Conservation (phyloP, 805 yeast genomes). For the Kregervanrija pseudodelftensis region DNA sequence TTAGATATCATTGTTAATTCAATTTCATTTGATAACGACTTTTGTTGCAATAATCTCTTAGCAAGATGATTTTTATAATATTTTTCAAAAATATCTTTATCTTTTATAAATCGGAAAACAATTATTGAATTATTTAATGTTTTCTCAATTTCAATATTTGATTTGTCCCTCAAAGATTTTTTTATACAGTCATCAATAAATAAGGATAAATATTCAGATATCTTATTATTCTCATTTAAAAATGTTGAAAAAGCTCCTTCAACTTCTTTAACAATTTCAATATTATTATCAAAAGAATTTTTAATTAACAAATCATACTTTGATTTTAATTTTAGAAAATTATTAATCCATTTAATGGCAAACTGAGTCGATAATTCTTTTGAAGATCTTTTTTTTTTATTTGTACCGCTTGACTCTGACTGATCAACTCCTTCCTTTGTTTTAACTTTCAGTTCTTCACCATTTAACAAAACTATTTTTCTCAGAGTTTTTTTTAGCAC, state of each 20-base stretch:
- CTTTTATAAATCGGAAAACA: conserved; percentile 62
- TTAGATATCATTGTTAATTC: conserved; percentile 64
- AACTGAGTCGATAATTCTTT: conserved; percentile 37
- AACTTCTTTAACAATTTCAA: conserved; percentile 43
- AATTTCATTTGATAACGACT: conserved; percentile 43
- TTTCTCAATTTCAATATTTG: conserved; percentile 38
- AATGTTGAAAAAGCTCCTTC: conserved; percentile 57
- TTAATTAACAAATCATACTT: conserved; percentile 44
- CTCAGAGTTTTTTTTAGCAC: conserved; percentile 42
- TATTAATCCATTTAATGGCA: conserved; percentile 65
- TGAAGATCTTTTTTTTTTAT: conserved; percentile 14
- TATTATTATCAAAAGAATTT: conserved; percentile 42
- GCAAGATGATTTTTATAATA: conserved; percentile 84
- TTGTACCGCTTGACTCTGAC: conserved; percentile 14
- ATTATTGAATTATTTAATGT: conserved; percentile 49
- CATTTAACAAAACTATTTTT: conserved; percentile 40
- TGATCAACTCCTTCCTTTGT: conserved; percentile 17
- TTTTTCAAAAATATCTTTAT: conserved; percentile 81
- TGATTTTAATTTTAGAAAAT: conserved; percentile 43
- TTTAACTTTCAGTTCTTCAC: conserved; percentile 29
- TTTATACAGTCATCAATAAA: conserved; percentile 53
- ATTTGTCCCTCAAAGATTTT: conserved; percentile 39
- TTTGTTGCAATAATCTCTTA: conserved; percentile 55
- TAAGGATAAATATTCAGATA: conserved; percentile 49
- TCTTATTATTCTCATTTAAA: conserved; percentile 42